Conservation (phyloP, 768 basidiomycete species). For the Rhizopogon rudus region DNA sequence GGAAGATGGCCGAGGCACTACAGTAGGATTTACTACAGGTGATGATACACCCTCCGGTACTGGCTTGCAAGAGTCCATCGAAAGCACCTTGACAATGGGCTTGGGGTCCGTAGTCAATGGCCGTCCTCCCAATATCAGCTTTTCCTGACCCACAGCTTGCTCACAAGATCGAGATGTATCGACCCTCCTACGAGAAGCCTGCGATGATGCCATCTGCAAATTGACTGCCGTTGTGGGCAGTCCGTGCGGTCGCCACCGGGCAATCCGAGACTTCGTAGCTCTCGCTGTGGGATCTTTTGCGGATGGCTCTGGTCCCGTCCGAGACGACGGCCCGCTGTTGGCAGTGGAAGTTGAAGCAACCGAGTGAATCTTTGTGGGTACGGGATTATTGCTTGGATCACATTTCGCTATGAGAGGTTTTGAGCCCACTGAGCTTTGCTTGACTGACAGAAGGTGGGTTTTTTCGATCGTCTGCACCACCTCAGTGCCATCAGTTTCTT, state of each 20-base stretch:
- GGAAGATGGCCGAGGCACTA: conserved; percentile 7
- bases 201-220: not conserved
- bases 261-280: not conserved
- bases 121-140: conserved; percentile 1
- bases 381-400: no score
- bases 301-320: no score
- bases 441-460: not conserved
- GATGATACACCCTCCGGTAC: conserved; percentile 1
- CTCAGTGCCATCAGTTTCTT: not conserved
- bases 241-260: no score
- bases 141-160: not conserved
- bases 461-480: not conserved
- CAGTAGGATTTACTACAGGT: not conserved
- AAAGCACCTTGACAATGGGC: not conserved
- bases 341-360: no score
- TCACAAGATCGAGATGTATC: not conserved
- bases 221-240: not conserved
- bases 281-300: not conserved
- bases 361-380: no score
- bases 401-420: not conserved
- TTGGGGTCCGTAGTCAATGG: not conserved
- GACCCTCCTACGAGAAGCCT: not conserved
- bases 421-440: not conserved
- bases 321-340: no score
- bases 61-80: not conserved